Percentiles rank a stretch among this genome's conserved stretches.
Evolutionary conservation across 129 eudicot species (phyloP).

Genomic region (Silybum marianum): DNA sequence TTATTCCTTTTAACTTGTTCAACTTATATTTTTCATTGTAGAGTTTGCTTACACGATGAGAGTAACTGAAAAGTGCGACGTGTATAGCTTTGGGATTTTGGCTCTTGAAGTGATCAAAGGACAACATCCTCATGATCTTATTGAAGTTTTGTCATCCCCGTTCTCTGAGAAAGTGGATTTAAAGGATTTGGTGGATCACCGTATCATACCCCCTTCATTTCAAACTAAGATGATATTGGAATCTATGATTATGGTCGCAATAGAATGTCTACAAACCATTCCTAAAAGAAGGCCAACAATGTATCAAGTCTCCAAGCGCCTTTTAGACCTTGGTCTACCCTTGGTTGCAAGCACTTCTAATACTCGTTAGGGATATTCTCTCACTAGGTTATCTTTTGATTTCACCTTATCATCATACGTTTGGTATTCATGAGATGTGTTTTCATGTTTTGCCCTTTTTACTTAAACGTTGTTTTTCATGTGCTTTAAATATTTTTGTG

Average conservation of each 20-base stretch:
- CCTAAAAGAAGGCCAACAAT: conserved; percentile 31
- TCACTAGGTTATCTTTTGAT: background rate
- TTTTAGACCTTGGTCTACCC: background rate
- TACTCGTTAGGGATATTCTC: background rate
- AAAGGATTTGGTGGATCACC: conserved; percentile 18
- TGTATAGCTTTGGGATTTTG: conserved; percentile 30
- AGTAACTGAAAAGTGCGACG: conserved; percentile 25
- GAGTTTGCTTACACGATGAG: conserved; percentile 32
- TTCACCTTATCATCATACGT: background rate
- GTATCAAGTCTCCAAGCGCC: conserved; percentile 5
- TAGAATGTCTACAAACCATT: conserved; percentile 19
- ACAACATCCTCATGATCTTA: conserved; percentile 20
- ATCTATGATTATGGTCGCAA: conserved; percentile 14
- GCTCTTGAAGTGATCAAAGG: conserved; percentile 26
- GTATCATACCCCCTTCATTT: background rate
- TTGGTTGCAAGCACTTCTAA: background rate
- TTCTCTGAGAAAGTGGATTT: background rate
- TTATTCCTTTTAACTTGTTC: background rate
- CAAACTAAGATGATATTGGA: background rate
- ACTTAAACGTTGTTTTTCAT: background rate
- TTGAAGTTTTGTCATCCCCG: background rate
- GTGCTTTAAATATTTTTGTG: background rate
- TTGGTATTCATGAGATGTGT: background rate
- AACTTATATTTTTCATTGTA: background rate
- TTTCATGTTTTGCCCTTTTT: too few relatives aligned